phyloP scores from a whole-genome alignment of 2,329 filamentous ascomycete species.

The Ascochyta clinopodiicola region DNA sequence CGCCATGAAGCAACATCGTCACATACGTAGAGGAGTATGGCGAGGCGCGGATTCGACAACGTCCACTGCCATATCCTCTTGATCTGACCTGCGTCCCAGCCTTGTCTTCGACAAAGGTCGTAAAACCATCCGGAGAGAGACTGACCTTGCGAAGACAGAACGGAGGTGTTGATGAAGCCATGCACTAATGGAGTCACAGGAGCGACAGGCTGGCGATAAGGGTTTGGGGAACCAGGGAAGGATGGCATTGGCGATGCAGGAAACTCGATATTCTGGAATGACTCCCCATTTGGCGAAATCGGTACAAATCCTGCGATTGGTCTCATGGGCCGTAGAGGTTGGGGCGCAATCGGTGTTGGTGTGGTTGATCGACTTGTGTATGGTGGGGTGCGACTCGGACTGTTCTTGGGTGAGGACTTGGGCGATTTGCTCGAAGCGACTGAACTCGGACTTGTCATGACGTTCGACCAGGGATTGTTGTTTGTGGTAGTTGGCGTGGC shows the following conservation, averaged over 20 bases:
- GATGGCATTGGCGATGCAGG: conserved; percentile 35
- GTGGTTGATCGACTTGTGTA: conserved; percentile 48
- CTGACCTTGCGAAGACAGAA: conserved; percentile 45
- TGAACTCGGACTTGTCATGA: conserved; percentile 42
- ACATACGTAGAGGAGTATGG: conserved; percentile 48
- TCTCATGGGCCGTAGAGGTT: conserved; percentile 44
- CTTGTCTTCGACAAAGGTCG: conserved; percentile 44
- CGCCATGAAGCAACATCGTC: conserved; percentile 50
- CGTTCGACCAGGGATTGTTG: conserved; percentile 49
- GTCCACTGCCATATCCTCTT: conserved; percentile 52
- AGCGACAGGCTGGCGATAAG: conserved; percentile 40
- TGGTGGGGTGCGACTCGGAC: conserved; percentile 46
- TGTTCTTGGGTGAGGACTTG: conserved; percentile 43
- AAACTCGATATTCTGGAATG: conserved; percentile 38
- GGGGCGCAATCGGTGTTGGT: conserved; percentile 47
- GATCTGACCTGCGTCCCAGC: conserved; percentile 42
- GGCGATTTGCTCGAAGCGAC: conserved; percentile 39
- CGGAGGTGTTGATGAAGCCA: conserved; percentile 46
- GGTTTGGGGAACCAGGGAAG: conserved; percentile 43
- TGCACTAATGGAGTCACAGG: conserved; percentile 42
- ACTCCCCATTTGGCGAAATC: conserved; percentile 42
- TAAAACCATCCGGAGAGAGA: conserved; percentile 48
- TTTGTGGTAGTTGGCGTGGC: conserved; percentile 46
- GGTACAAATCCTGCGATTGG: conserved; percentile 44
- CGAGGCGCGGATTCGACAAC: conserved; percentile 47